A percentile compares a stretch with the other conserved stretches of the same genome.
Evolutionary conservation across 1,284 basidiomycete species (phyloP).

Genomic region (Ustilago vetiveriae): DNA sequence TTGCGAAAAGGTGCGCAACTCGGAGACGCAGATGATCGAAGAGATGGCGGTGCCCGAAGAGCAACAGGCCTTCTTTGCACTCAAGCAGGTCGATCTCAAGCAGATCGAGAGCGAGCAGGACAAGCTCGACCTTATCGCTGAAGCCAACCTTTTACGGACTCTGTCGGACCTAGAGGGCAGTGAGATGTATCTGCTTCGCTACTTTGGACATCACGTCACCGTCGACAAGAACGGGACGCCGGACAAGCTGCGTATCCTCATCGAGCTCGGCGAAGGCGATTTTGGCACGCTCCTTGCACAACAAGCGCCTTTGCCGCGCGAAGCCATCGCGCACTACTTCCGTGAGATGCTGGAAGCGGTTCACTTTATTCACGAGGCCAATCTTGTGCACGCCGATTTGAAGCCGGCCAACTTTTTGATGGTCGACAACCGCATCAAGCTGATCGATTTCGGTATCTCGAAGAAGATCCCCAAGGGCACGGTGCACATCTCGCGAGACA

Average conservation of each 20-base stretch:
- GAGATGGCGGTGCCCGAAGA: conserved; percentile 51
- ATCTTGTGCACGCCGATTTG: conserved; percentile 65
- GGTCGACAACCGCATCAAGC: conserved; percentile 84
- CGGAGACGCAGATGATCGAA: conserved; percentile 41
- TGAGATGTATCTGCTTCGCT: conserved; percentile 62
- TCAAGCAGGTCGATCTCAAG: conserved; percentile 65
- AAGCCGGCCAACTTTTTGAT: conserved; percentile 75
- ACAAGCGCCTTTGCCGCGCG: conserved; percentile 47
- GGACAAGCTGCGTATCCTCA: conserved; percentile 61
- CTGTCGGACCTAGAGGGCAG: conserved; percentile 55
- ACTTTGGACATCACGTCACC: conserved; percentile 63
- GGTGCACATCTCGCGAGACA: conserved; percentile 65
- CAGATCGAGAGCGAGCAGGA: conserved; percentile 61
- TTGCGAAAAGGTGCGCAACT: conserved; percentile 33
- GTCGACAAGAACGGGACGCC: conserved; percentile 36
- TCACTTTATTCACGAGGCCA: conserved; percentile 65
- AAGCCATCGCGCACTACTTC: conserved; percentile 58
- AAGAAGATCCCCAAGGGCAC: conserved; percentile 75
- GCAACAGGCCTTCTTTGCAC: conserved; percentile 63
- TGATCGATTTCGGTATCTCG: conserved; percentile 97
- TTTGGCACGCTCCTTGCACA: conserved; percentile 56
- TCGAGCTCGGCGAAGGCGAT: conserved; percentile 65
- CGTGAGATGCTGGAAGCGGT: conserved; percentile 66
- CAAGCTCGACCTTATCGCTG: conserved; percentile 62
- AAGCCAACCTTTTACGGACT: conserved; percentile 60